A percentile compares a stretch with the other conserved stretches of the same genome.
Conservation (phyloP, 75 land plant genomes). For the Adiantum capillusveneris region DNA sequence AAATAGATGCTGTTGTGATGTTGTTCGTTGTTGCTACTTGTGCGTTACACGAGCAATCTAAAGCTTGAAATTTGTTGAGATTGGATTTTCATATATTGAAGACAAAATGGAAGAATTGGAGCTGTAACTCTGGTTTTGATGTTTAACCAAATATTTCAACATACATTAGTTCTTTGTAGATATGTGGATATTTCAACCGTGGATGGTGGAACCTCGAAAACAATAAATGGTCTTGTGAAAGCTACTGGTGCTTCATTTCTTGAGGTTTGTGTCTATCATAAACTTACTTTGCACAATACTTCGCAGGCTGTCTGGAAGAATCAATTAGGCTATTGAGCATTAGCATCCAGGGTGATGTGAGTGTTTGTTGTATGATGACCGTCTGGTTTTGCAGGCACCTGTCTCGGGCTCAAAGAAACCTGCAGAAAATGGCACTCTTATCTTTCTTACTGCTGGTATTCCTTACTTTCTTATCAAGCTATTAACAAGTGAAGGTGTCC, state of each 20-base stretch:
- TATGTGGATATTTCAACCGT: constrained; percentile 94
- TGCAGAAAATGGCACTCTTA: constrained; percentile 83
- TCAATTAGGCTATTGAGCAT: too few relatives aligned
- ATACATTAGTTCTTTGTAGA: constrained; percentile 19
- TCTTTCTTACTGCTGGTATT: constrained; percentile 87
- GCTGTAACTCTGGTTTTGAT: too few relatives aligned
- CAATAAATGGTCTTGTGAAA: constrained; percentile 43
- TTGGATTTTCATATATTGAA: too few relatives aligned
- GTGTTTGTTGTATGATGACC: too few relatives aligned
- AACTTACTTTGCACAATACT: neutral
- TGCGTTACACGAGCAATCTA: too few relatives aligned
- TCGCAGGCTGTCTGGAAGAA: too few relatives aligned
- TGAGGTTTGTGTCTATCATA: constrained; percentile 36
- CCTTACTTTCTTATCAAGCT: neutral
- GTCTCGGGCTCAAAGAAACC: constrained; percentile 96
- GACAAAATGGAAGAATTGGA: too few relatives aligned
- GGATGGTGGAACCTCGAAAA: constrained; percentile 70
- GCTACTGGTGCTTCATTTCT: constrained; percentile 54
- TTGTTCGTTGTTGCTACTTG: too few relatives aligned
- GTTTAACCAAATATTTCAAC: too few relatives aligned
- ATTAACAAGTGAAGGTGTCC: too few relatives aligned
- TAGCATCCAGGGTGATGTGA: too few relatives aligned
- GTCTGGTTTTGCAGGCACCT: constrained; percentile 54
- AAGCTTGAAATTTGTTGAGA: neutral
- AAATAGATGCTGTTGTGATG: too few relatives aligned